Evolutionary conservation across 192 early-diverging fungal genomes (phyloP), one percentile per base, ranked within the genome.

Genomic region (Mortierella claussenii): DNA sequence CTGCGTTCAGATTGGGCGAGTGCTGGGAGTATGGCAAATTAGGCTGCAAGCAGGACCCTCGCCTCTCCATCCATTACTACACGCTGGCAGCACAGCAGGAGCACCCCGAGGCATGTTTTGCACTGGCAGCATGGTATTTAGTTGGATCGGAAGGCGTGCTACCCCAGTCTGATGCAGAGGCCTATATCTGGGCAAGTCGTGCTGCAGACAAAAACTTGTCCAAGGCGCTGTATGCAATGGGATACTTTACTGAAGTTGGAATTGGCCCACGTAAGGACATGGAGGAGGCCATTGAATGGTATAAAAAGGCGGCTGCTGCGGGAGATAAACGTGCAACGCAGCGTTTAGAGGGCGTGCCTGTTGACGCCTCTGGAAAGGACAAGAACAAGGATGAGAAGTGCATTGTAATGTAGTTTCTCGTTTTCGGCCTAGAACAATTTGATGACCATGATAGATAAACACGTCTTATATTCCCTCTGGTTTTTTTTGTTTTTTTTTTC

Each of bases 11-110:
- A 51, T 57, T 89, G 2, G 88, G 87, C 23, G 88, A 88, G 52
- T 86, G 83, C 56, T 89, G 86, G 61, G 88, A 89, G 51, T 86
- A 89, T 71, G 88, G 88, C 18, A 87, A 87, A 56, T 58, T 89
- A n/a, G 73, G 66, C 36, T 84, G 86, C 49, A 78, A 78, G 21
- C 79, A 71, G 34, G 88, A 89, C 43, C 75, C 88, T 11, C 83
- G 81, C 15, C 62, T 85, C 15, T 83, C 83, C 0, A 80, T 85
- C 36, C 85, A 87, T 53, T 91, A 82, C 50, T 90, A 89, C 60
- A 88, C 85, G 18, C 70, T 86, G 50, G 89, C 88, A 1, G 88
- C 89, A 4, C 82, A 88, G 60, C 80, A 87, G 57, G 85, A 87
- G 26, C 86, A 90, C 60, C 80, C 82, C 6, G 89, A 90, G 52